phyloP scores from a whole-genome alignment of 495 filamentous ascomycete genomes.

The Physcia stellaris region DNA sequence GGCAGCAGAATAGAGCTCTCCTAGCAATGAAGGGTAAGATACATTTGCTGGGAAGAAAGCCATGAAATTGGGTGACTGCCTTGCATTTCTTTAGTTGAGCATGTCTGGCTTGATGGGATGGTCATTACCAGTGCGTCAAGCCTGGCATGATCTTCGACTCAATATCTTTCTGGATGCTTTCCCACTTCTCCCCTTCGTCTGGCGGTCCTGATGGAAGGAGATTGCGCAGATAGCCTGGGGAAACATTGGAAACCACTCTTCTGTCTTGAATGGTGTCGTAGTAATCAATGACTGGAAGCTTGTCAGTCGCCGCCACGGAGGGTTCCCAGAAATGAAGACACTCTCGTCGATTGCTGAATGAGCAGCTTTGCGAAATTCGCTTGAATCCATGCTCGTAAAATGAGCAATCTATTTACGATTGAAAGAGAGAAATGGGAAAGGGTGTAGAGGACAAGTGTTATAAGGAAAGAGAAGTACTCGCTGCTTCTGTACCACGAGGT shows the following conservation, averaged over 20 bases:
- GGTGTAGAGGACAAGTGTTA: too few relatives aligned
- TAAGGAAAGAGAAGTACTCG: too few relatives aligned
- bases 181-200: constrained; percentile 61
- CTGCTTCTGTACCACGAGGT: too few relatives aligned
- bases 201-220: constrained; percentile 67
- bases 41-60: constrained; percentile 84
- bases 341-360: constrained; percentile 76
- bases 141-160: constrained; percentile 84
- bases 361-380: constrained; percentile 70
- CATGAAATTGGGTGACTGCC: constrained; percentile 87
- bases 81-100: constrained; percentile 5
- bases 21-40: constrained; percentile 77
- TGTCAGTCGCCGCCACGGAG: background rate
- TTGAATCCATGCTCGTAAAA: constrained; percentile 74
- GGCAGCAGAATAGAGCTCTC: constrained; percentile 81
- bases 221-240: constrained; percentile 76
- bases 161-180: constrained; percentile 70
- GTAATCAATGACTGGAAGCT: constrained; percentile 57
- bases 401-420: too few relatives aligned
- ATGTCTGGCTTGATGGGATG: background rate
- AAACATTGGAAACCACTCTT: constrained; percentile 61
- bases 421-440: too few relatives aligned
- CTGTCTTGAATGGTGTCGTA: constrained; percentile 61
- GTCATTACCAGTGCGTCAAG: constrained; percentile 72
- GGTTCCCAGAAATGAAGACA: constrained; percentile 24